Conservation (phyloP, 2,329 filamentous ascomycete genomes). For the Endothia cerciana region DNA sequence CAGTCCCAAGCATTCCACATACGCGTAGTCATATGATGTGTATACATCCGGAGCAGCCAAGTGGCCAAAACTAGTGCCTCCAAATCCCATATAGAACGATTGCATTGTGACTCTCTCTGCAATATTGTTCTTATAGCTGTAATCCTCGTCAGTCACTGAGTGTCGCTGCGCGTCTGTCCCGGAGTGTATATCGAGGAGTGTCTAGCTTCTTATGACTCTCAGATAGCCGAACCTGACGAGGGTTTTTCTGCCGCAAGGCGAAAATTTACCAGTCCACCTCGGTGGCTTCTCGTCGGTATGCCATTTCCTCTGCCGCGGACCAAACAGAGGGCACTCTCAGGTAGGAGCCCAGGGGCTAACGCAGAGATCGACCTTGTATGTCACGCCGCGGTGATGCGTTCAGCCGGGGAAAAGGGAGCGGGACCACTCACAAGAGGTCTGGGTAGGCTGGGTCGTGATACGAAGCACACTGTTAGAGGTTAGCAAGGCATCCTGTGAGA, state of each 20-base stretch:
- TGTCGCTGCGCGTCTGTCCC: neutral
- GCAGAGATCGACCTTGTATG: too few relatives aligned
- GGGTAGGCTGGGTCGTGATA: slow-evolving; percentile 52
- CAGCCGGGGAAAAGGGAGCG: neutral
- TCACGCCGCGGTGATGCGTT: too few relatives aligned
- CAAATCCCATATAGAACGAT: slow-evolving; percentile 56
- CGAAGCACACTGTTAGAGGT: slow-evolving; percentile 40
- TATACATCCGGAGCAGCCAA: slow-evolving; percentile 54
- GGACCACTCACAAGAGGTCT: slow-evolving; percentile 47
- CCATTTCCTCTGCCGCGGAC: too few relatives aligned
- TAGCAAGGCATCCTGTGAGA: neutral
- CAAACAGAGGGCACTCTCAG: too few relatives aligned
- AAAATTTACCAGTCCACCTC: too few relatives aligned
- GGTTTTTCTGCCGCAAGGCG: too few relatives aligned
- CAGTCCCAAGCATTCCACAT: neutral
- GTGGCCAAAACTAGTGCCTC: slow-evolving; percentile 61
- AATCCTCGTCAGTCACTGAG: neutral
- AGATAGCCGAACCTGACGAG: too few relatives aligned
- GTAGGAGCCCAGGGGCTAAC: too few relatives aligned
- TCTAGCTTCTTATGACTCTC: too few relatives aligned
- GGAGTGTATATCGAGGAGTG: neutral
- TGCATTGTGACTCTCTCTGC: slow-evolving; percentile 53
- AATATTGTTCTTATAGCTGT: slow-evolving; percentile 56
- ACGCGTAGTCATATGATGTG: slow-evolving; percentile 46
- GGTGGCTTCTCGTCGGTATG: too few relatives aligned